A percentile compares a stretch with the other conserved stretches of the same genome.
These are phyloP conservation scores for Penicillium longicatenatum DNA, from an alignment of 495 filamentous ascomycete species.

Conservation along the genomic window DNA sequence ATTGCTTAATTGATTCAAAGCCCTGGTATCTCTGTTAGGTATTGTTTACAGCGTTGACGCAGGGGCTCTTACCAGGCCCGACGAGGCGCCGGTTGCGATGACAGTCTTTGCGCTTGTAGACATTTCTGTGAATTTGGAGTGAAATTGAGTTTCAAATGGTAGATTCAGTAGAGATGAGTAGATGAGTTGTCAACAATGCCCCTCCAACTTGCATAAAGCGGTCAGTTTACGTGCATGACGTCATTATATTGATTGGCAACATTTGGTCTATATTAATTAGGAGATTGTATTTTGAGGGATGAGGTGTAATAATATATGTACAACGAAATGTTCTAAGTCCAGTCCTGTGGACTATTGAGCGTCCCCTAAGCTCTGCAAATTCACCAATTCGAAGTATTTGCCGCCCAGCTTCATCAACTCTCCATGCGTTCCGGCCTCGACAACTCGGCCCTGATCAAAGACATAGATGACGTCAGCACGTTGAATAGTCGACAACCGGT, in stretches of 20 bases:
- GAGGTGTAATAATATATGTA: background rate
- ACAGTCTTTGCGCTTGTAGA: slow-evolving; percentile 22
- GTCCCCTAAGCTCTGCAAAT: slow-evolving; percentile 2
- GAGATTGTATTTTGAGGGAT: background rate
- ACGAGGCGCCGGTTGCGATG: slow-evolving; percentile 33
- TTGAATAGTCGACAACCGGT: slow-evolving; percentile 5
- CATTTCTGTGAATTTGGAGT: slow-evolving; percentile 4
- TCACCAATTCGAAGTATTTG: slow-evolving; percentile 5
- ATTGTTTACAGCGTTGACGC: background rate
- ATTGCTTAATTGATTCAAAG: slow-evolving; percentile 33
- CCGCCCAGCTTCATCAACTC: slow-evolving; percentile 5
- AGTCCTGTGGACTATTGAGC: background rate
- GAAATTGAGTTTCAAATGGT: background rate
- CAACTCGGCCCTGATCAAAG: slow-evolving; percentile 4
- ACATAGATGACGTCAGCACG: slow-evolving; percentile 8
- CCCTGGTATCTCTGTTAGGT: slow-evolving; percentile 16
- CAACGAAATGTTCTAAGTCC: background rate
- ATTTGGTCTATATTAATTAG: background rate
- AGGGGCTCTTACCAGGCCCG: slow-evolving; percentile 26
- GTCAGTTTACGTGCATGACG: background rate
- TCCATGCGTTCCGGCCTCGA: slow-evolving; percentile 6
- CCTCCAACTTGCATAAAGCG: background rate
- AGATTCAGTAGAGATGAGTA: background rate
- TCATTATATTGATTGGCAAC: background rate
- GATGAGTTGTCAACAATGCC: background rate